phyloP scores from a whole-genome alignment of 2,329 filamentous ascomycete species.

The Chalaropsis thielavioides region DNA sequence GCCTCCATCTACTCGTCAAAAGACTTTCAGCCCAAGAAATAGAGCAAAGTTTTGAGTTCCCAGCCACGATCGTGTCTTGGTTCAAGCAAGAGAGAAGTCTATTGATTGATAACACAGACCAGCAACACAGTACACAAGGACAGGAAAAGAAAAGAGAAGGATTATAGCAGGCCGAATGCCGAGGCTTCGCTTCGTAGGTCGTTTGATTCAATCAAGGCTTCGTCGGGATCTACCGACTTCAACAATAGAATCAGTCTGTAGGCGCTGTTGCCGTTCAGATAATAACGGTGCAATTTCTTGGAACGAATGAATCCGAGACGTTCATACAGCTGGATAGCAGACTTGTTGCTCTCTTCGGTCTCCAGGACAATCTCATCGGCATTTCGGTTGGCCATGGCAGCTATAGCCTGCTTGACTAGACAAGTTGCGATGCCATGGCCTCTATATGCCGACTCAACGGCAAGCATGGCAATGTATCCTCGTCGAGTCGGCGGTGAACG shows the following conservation, averaged over 20 bases:
- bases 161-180: not conserved
- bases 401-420: slow-evolving; percentile 78
- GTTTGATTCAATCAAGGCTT: not conserved
- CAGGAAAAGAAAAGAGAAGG: not conserved
- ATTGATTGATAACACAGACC: not conserved
- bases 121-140: not conserved
- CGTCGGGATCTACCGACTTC: slow-evolving; percentile 33
- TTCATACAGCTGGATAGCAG: slow-evolving; percentile 87
- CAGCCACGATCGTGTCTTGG: too few species aligned
- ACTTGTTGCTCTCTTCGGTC: slow-evolving; percentile 83
- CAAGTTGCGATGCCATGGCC: slow-evolving; percentile 78
- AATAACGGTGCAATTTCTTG: slow-evolving; percentile 88
- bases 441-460: slow-evolving; percentile 66
- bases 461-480: slow-evolving; percentile 97
- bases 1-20: slow-evolving; percentile 36
- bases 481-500: slow-evolving; percentile 60
- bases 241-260: slow-evolving; percentile 76
- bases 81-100: not conserved
- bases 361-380: slow-evolving; percentile 94
- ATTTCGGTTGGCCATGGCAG: slow-evolving; percentile 68
- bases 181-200: not conserved
- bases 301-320: slow-evolving; percentile 79
- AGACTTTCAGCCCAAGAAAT: slow-evolving; percentile 10
- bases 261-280: slow-evolving; percentile 89
- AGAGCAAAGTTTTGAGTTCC: not conserved